Base-by-base conservation (phyloP, 2,329 filamentous ascomycete genomes). In the Dactylellina parvicollis region DNA sequence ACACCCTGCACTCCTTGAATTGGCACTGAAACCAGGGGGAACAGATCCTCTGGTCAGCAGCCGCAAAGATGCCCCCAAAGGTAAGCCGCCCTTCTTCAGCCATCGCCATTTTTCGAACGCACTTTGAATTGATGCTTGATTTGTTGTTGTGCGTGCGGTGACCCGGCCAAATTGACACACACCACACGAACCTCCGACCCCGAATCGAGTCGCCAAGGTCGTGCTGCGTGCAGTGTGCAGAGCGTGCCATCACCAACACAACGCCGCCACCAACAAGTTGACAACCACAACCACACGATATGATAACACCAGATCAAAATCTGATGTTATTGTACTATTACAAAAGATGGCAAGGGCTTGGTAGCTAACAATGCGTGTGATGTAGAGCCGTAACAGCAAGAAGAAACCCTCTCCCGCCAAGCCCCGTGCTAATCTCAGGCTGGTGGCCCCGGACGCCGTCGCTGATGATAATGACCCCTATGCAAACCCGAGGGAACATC, bases 381-480 rank as follows among this genome's bases (percentile, higher is more conserved):
- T 26, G 24, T 9, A 28, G 12, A 49, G 22, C 2, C 3, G 20
- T 30, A 49, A 24, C 5, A 46, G 18, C 3, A 49, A 4, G 2
- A 49, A 49, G 5, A 14, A 2, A 5, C 16, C 4, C 3, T 4
- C 7, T 4, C n/a, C 10, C 4, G n/a, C 3, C 24, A 34, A 32
- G 47, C 24, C 52, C 34, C 49, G 61, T 2, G 18, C 44, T n/a
- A 44, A 40, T n/a, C 26, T 40, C 3, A 65, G 16, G 26, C 3
- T 4, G 32, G 24, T 55, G 16, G 36, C 47, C 16, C 40, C 24
- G 8, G 44, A 20, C 8, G 40, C 18, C 24, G 9, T 49, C 7
- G 16, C 60, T 7, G 59, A 40, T n/a, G 67, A 49, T 14, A 36
- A 47, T 9, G 62, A 73, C 20, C 30, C 59, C 4, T 56, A 73